A percentile compares a stretch with the other conserved stretches of the same genome.
Evolutionary conservation across 202 grass and related monocot species (phyloP).

Genomic region (Musa balbisiana): DNA sequence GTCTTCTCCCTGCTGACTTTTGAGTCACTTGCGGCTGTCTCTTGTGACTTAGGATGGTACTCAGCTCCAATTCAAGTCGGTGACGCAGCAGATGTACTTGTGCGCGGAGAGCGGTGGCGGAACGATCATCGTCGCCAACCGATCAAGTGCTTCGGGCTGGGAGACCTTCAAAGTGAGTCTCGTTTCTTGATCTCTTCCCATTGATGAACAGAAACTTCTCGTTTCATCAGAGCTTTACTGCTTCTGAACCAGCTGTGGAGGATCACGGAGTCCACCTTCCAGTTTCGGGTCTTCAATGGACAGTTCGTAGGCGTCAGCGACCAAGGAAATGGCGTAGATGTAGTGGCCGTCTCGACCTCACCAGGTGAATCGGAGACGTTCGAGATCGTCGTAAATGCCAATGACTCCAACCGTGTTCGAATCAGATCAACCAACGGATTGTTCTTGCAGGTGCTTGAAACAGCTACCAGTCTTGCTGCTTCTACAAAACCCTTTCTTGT

Average conservation of each 20-base stretch:
- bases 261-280: slow-evolving; percentile 47
- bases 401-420: slow-evolving; percentile 25
- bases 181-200: neutral
- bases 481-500: neutral
- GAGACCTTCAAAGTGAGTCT: slow-evolving; percentile 65
- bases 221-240: neutral
- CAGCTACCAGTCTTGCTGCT: too few species aligned
- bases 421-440: slow-evolving; percentile 54
- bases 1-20: too few species aligned
- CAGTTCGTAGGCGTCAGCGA: slow-evolving; percentile 44
- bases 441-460: slow-evolving; percentile 37
- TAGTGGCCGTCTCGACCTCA: slow-evolving; percentile 26
- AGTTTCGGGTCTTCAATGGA: slow-evolving; percentile 35
- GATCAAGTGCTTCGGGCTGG: slow-evolving; percentile 43
- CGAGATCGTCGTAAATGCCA: slow-evolving; percentile 38
- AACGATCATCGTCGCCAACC: slow-evolving; percentile 39
- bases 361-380: slow-evolving; percentile 43
- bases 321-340: slow-evolving; percentile 19
- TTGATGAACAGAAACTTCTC: too few species aligned
- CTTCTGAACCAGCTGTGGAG: slow-evolving; percentile 44
- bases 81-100: slow-evolving; percentile 44
- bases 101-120: slow-evolving; percentile 51
- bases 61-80: slow-evolving; percentile 69
- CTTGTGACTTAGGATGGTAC: slow-evolving; percentile 51
- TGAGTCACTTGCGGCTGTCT: neutral